Evolutionary conservation across 257 asterid genomes (phyloP).

Genomic region (Salvia hispanica): DNA sequence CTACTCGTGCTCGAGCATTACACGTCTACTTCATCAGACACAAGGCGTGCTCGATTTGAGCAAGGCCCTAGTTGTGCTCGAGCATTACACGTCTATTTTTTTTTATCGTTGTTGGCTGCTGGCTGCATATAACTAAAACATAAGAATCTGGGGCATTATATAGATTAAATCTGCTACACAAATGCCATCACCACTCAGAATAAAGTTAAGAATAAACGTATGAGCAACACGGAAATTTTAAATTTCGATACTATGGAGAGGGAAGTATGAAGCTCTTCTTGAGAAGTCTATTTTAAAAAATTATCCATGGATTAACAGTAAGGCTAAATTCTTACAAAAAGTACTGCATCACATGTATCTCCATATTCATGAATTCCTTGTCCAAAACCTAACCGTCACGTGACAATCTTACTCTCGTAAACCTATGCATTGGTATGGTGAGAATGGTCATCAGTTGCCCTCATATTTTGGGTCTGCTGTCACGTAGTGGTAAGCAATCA

Average conservation of each 20-base stretch:
- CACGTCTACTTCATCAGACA: too few relatives aligned
- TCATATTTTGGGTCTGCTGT: conserved; percentile 92
- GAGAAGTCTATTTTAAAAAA: conserved; percentile 14
- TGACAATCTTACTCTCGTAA: conserved; percentile 25
- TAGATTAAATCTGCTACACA: too few relatives aligned
- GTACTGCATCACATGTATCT: conserved; percentile 33
- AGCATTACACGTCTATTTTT: not conserved
- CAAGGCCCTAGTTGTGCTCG: too few relatives aligned
- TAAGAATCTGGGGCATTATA: not conserved
- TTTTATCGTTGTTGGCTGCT: not conserved
- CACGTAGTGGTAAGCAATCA: conserved; percentile 89
- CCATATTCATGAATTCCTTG: conserved; percentile 30
- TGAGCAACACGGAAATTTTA: not conserved
- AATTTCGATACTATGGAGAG: not conserved
- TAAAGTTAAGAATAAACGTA: not conserved
- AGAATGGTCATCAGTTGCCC: conserved; percentile 57
- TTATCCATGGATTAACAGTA: conserved; percentile 37
- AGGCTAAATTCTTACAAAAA: conserved; percentile 32
- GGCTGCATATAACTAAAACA: not conserved
- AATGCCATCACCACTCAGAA: not conserved
- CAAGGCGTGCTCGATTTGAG: too few relatives aligned
- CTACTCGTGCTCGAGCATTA: too few relatives aligned
- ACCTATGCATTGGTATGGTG: conserved; percentile 23
- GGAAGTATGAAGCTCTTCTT: conserved; percentile 18
- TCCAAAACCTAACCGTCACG: conserved; percentile 34